These are phyloP conservation scores for Elymus sibiricus DNA, from an alignment of 176 grass and related monocot species.

Conservation along the genomic window DNA sequence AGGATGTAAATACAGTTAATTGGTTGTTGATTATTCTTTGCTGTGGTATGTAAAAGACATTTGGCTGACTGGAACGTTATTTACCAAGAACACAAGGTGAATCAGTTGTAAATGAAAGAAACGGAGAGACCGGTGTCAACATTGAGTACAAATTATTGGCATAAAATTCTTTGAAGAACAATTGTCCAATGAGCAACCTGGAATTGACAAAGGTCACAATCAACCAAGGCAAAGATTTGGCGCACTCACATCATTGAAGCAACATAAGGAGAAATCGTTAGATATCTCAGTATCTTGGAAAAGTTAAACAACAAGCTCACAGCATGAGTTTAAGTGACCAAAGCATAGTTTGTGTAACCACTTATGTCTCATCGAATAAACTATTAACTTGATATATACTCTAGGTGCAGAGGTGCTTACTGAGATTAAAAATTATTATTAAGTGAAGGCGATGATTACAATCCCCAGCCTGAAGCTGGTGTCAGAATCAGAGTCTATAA, in stretches of 20 bases:
- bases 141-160: not conserved
- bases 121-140: not conserved
- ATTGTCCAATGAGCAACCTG: not conserved
- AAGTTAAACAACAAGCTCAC: not conserved
- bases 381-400: not conserved
- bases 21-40: not conserved
- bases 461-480: not conserved
- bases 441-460: slow-evolving; percentile 4
- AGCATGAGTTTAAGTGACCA: not conserved
- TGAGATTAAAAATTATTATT: not conserved
- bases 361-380: not conserved
- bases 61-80: not conserved
- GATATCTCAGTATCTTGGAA: not conserved
- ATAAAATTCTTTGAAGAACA: not conserved
- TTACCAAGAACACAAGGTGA: not conserved
- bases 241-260: not conserved
- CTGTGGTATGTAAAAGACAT: not conserved
- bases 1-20: not conserved
- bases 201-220: not conserved
- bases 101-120: not conserved
- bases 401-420: not conserved
- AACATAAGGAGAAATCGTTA: not conserved
- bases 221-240: not conserved
- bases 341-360: slow-evolving; percentile 8
- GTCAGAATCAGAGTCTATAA: slow-evolving; percentile 21